phyloP scores from a whole-genome alignment of 1,284 basidiomycete genomes.

The Trametes sp. region DNA sequence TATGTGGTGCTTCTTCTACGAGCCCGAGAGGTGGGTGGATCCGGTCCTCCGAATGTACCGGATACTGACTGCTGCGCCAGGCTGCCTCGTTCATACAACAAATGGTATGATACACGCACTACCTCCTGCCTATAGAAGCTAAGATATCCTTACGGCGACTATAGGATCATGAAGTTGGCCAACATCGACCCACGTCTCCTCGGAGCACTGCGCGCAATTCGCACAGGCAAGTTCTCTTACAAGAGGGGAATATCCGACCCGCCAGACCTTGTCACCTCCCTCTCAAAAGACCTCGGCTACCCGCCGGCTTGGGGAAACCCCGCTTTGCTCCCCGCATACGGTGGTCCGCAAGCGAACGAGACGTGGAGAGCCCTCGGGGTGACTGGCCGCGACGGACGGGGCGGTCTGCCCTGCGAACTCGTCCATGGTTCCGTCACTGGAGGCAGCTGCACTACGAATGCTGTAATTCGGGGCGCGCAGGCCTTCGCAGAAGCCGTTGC shows the following conservation, averaged over 20 bases:
- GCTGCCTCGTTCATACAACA: slow-evolving; percentile 74
- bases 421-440: slow-evolving; percentile 66
- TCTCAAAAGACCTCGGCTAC: slow-evolving; percentile 63
- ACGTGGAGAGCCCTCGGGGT: slow-evolving; percentile 65
- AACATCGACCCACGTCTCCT: slow-evolving; percentile 69
- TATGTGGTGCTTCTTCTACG: slow-evolving; percentile 87
- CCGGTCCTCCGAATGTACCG: background rate
- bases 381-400: slow-evolving; percentile 55
- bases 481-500: slow-evolving; percentile 68
- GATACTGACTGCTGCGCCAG: slow-evolving; percentile 44
- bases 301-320: slow-evolving; percentile 71
- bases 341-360: slow-evolving; percentile 56
- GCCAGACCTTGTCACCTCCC: slow-evolving; percentile 50
- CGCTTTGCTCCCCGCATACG: slow-evolving; percentile 61
- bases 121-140: background rate
- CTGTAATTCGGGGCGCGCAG: slow-evolving; percentile 54
- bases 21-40: slow-evolving; percentile 63
- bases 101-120: slow-evolving; percentile 52
- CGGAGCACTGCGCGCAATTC: slow-evolving; percentile 57
- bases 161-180: slow-evolving; percentile 72
- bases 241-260: slow-evolving; percentile 47
- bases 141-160: background rate
- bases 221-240: slow-evolving; percentile 67
- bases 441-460: slow-evolving; percentile 67
- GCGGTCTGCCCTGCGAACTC: slow-evolving; percentile 77